phyloP scores from a whole-genome alignment of 1,284 basidiomycete species.

The Microbotryum lychnidis-dioicae region DNA sequence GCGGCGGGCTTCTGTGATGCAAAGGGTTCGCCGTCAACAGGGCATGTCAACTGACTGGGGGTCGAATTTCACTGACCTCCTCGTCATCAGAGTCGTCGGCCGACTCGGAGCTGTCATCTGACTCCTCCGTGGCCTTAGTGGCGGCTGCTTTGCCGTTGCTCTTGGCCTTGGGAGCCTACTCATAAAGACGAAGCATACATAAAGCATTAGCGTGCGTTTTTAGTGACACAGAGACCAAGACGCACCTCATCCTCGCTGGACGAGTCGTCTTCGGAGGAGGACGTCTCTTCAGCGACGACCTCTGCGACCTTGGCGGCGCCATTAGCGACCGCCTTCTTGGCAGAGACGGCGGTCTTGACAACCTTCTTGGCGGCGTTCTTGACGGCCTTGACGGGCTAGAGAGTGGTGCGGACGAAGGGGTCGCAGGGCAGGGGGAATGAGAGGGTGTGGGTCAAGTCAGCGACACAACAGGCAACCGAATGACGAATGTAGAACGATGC shows the following conservation, averaged over 20 bases:
- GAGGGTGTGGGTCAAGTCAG: neutral
- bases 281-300: slow-evolving; percentile 9
- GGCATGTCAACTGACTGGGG: too few species aligned
- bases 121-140: slow-evolving; percentile 2
- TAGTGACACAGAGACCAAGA: too few species aligned
- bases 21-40: neutral
- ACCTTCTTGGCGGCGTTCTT: slow-evolving; percentile 20
- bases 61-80: slow-evolving; percentile 1
- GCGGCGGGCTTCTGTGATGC: neutral
- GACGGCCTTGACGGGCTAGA: slow-evolving; percentile 27
- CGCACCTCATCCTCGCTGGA: slow-evolving; percentile 22
- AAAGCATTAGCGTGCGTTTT: neutral
- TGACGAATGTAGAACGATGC: too few species aligned
- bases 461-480: too few species aligned
- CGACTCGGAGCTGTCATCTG: slow-evolving; percentile 4
- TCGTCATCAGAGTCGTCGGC: slow-evolving; percentile 11
- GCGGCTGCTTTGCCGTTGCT: slow-evolving; percentile 7
- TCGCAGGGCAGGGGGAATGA: too few species aligned
- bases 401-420: neutral
- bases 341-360: slow-evolving; percentile 4
- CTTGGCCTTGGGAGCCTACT: slow-evolving; percentile 6
- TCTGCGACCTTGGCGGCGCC: slow-evolving; percentile 9
- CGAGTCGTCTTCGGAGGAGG: slow-evolving; percentile 29
- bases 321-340: slow-evolving; percentile 6
- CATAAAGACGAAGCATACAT: slow-evolving; percentile 2